Conservation (phyloP, 441 rosid species). For the Populus hybrid region DNA sequence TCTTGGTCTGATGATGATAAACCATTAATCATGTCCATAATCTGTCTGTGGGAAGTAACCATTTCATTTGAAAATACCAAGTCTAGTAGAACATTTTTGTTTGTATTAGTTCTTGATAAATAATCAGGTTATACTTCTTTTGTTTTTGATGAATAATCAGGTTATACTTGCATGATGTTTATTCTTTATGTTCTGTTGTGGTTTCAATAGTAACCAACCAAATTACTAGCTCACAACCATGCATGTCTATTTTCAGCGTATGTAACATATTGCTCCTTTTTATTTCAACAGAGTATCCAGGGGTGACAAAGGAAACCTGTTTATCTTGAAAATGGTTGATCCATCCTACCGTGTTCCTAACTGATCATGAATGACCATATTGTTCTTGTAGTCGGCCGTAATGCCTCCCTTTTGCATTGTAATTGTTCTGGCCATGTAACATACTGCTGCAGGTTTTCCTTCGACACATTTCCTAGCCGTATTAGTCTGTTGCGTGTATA, state of each 20-base stretch:
- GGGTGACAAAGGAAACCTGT: conserved; percentile 80
- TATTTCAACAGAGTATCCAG: conserved; percentile 61
- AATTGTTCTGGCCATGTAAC: not conserved
- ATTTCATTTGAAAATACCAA: not conserved
- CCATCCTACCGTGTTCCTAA: conserved; percentile 65
- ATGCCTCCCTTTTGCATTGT: not conserved
- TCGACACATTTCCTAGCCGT: not conserved
- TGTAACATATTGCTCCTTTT: not conserved
- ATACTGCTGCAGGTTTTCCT: not conserved
- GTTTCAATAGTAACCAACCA: too few relatives aligned
- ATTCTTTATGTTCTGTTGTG: not conserved
- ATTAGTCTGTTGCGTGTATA: not conserved
- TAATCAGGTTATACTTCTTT: not conserved
- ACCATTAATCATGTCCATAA: not conserved
- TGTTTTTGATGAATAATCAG: not conserved
- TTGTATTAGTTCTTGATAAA: not conserved
- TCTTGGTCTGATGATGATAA: not conserved
- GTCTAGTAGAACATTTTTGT: not conserved
- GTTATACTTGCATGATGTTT: not conserved
- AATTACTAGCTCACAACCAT: not conserved
- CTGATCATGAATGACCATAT: conserved; percentile 5
- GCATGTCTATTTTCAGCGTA: not conserved
- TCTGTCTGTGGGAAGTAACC: not conserved
- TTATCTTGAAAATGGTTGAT: conserved; percentile 85
- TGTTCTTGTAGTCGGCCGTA: not conserved